Evolutionary conservation across 306 rosid species (phyloP), one percentile per base, ranked within the genome.

Genomic region (Myrica gale): DNA sequence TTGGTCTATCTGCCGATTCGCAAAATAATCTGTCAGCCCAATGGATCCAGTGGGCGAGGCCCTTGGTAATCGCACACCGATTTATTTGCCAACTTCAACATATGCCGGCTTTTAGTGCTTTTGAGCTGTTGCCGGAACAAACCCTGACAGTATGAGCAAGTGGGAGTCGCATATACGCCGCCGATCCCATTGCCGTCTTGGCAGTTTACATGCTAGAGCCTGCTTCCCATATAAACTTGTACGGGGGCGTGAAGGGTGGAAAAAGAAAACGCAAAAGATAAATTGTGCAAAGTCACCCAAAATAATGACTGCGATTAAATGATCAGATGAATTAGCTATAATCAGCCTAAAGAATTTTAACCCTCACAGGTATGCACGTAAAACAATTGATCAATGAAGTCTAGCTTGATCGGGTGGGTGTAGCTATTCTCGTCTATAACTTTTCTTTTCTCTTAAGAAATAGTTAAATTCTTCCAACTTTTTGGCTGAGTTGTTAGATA

Each of bases 61-160:
- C 81, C 78, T 47, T 12, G 21, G 72, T 72, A 54, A 50, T 1
- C n/a, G 52, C 81, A 72, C 75, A 81, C 47, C 1, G 78, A n/a
- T 76, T 65, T 81, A 5, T 65, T n/a, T 74, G 71, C 79, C 60
- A 16, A 11, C 72, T 8, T n/a, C 39, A n/a, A 8, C 46, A 4
- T 39, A 15, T 5, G 4, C 20, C 23, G 46, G 50, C 50, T 21
- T 4, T 19, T 61, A 61, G 68, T 61, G 68, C 68, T 61, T 15
- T 37, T 37, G 8, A 39, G 19, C 68, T 13, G 10, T 16, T 26
- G 43, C 68, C 20, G 23, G 11, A 5, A n/a, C 44, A 1, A 16
- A 53, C 7, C 58, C 2, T 53, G n/a, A 53, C 8, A 5, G 58
- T 53, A 17, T 32, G 13, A 48, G 16, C 53, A 48, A 48, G 15